Base-by-base conservation (phyloP, 495 filamentous ascomycete genomes). In the Cercophora samala region DNA sequence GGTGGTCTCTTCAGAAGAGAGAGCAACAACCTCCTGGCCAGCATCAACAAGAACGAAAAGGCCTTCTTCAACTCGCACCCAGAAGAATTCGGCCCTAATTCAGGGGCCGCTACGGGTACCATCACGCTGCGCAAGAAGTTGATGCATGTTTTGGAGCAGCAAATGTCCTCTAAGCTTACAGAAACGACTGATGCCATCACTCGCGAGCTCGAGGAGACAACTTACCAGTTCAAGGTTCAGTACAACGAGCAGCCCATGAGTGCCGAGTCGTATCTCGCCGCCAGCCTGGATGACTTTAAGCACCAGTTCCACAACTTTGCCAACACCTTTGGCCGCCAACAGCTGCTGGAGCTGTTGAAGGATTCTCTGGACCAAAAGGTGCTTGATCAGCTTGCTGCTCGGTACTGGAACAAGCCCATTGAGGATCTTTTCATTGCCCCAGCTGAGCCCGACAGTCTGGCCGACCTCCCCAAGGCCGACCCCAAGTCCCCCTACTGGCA, bases 171-270 rank as follows among this genome's bases (percentile, higher is more conserved):
- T 18, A 96, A 91, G 71, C 84, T 99, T 58, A 88, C 92, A 65
- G 85, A 88, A 64, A 98, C 96, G 13, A 89, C 89, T 66, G 93
- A 97, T 73, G 91, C 92, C 21, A 97, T 99, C 68, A 90, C 88
- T 66, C 92, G 96, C 71, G 95, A 99, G 76, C 86, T 99, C 0
- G 93, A 97, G 74, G 96, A 99, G 77, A 93, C 95, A 5, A 93
- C 92, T 0, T 99, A 99, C 72, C 95, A 99, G 72, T 98, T 97
- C 85, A 99, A 98, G 75, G 96, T 99, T 21, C 96, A 99, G 76
- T 99, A 99, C 79, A 99, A 98, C 73, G 96, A 99, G 74, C 87
- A 95, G 24, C 91, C 93, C 21, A 81, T 99, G 58, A 95, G 92
- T 67, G 96, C 95, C 0, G 96, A 98, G 76, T 94, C 94, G 15